Percentiles rank a stretch among this genome's conserved stretches.
Evolutionary conservation across 176 grass and related monocot genomes (phyloP).

Genomic region (Panicum miliaceum): DNA sequence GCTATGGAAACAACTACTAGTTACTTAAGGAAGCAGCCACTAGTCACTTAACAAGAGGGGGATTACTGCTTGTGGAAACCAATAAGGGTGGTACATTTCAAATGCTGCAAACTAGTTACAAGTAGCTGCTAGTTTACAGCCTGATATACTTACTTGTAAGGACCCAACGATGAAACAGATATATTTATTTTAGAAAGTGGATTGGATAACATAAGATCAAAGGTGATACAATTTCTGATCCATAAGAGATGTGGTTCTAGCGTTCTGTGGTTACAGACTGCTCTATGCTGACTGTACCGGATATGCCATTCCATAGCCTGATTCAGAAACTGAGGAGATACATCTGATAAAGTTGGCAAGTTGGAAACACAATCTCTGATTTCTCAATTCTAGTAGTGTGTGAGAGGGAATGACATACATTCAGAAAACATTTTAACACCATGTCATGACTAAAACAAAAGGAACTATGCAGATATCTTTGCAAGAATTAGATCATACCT

Average conservation of each 20-base stretch:
- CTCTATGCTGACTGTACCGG: background rate
- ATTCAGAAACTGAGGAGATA: background rate
- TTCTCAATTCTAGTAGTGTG: background rate
- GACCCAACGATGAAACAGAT: background rate
- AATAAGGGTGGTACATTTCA: background rate
- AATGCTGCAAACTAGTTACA: background rate
- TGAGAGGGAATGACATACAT: background rate
- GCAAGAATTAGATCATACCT: slow-evolving; percentile 61
- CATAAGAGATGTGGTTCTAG: background rate
- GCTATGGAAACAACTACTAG: slow-evolving; percentile 1
- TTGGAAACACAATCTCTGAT: background rate
- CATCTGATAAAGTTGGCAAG: background rate
- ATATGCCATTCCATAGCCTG: background rate
- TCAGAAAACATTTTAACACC: background rate
- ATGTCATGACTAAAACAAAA: slow-evolving; percentile 24
- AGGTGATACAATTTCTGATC: background rate
- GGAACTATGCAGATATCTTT: slow-evolving; percentile 21
- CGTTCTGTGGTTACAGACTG: background rate
- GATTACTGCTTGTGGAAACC: slow-evolving; percentile 31
- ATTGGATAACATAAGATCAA: slow-evolving; percentile 7
- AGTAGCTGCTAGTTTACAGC: background rate
- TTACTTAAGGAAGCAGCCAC: slow-evolving; percentile 13
- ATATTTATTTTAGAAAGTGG: background rate
- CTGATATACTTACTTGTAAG: slow-evolving; percentile 14
- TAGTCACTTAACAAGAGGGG: background rate